Evolutionary conservation across 371 early-diverging fungal species (phyloP).

Genomic region (Rhizopus arrhizus): DNA sequence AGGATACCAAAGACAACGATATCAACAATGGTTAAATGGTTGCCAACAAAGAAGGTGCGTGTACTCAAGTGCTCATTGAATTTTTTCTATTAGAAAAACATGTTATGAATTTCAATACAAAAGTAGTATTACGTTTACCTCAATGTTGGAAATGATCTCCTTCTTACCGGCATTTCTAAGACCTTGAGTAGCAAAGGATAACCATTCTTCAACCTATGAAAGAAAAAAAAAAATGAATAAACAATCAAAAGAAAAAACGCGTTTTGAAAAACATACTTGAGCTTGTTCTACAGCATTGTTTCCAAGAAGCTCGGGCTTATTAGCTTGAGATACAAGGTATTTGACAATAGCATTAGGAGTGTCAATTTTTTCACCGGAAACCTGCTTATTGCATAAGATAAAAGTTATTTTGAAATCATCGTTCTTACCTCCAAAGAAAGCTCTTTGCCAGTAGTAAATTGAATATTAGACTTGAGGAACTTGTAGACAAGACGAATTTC

Average conservation of each 20-base stretch:
- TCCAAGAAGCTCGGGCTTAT: conserved; percentile 54
- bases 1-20: conserved; percentile 70
- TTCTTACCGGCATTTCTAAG: conserved; percentile 43
- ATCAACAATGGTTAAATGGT: conserved; percentile 71
- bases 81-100: conserved; percentile 35
- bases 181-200: conserved; percentile 37
- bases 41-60: conserved; percentile 68
- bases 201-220: conserved; percentile 53
- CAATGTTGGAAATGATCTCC: conserved; percentile 41
- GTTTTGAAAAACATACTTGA: conserved; percentile 42
- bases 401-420: neutral
- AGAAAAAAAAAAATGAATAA: conserved; percentile 22
- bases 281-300: conserved; percentile 56
- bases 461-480: conserved; percentile 31
- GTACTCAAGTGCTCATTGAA: conserved; percentile 67
- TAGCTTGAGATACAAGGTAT: conserved; percentile 52
- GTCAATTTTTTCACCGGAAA: conserved; percentile 52
- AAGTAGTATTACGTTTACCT: conserved; percentile 26
- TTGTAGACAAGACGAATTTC: conserved; percentile 43
- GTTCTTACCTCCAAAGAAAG: conserved; percentile 36
- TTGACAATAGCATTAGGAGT: conserved; percentile 57
- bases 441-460: conserved; percentile 31
- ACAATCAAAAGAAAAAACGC: conserved; percentile 27
- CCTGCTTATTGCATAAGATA: conserved; percentile 16
- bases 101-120: neutral